Evolutionary conservation across 83 land plant species (phyloP).

Genomic region (Thuja plicata): DNA sequence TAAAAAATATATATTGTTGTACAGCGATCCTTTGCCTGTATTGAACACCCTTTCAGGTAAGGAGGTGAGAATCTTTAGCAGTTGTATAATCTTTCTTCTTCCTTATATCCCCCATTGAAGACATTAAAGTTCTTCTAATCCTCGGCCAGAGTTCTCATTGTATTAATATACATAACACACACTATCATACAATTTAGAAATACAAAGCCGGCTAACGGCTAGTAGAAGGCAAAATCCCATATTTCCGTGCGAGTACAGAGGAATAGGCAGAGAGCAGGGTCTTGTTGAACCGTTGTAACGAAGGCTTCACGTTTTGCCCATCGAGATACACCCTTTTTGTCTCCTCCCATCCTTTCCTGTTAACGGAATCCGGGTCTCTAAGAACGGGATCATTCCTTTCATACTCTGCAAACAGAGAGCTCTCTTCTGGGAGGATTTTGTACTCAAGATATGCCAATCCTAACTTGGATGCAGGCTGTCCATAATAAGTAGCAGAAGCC

Average conservation of each 20-base stretch:
- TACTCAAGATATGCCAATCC: slow-evolving; percentile 56
- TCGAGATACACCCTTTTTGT: slow-evolving; percentile 56
- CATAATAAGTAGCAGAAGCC: slow-evolving; percentile 53
- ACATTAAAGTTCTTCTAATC: too few relatives aligned
- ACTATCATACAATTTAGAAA: too few relatives aligned
- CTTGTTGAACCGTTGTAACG: slow-evolving; percentile 14
- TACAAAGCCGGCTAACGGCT: too few relatives aligned
- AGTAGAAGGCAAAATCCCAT: too few relatives aligned
- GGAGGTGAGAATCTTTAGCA: too few relatives aligned
- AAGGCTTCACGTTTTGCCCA: slow-evolving; percentile 49
- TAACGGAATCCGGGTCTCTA: slow-evolving; percentile 35
- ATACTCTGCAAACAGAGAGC: slow-evolving; percentile 45
- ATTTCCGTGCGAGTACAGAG: neutral
- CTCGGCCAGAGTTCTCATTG: too few relatives aligned
- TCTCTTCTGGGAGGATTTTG: slow-evolving; percentile 46
- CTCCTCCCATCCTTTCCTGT: slow-evolving; percentile 50
- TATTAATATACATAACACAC: too few relatives aligned
- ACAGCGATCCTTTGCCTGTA: too few relatives aligned
- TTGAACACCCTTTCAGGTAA: too few relatives aligned
- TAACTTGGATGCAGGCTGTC: slow-evolving; percentile 46
- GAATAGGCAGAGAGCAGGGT: slow-evolving; percentile 30
- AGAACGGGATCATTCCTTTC: slow-evolving; percentile 40
- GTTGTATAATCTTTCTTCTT: too few relatives aligned
- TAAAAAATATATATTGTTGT: too few relatives aligned
- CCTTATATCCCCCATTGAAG: too few relatives aligned